Percentiles rank a stretch among this genome's conserved stretches.
Conservation (phyloP, 257 asterid species). For the Dorcoceras hygrometricum region DNA sequence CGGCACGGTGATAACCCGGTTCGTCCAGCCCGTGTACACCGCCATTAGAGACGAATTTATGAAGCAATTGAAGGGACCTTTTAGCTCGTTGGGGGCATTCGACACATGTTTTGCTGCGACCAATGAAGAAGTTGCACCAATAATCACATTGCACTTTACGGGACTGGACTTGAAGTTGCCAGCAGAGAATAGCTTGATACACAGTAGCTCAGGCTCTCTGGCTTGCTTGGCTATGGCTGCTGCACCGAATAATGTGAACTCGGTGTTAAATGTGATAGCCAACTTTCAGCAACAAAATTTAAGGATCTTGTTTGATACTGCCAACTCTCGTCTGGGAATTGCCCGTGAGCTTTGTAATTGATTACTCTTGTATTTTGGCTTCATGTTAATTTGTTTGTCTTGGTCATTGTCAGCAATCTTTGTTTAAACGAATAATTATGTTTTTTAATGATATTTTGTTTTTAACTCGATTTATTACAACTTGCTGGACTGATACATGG, state of each 20-base stretch:
- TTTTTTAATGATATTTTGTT: neutral
- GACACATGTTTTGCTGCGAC: conserved; percentile 77
- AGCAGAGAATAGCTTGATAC: conserved; percentile 71
- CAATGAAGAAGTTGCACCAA: conserved; percentile 55
- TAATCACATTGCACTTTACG: conserved; percentile 48
- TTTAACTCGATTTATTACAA: neutral
- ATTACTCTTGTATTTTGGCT: neutral
- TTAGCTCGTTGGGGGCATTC: conserved; percentile 69
- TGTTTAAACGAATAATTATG: neutral
- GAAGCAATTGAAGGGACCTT: conserved; percentile 54
- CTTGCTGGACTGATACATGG: neutral
- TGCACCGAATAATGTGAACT: conserved; percentile 62
- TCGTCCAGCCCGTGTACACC: conserved; percentile 50
- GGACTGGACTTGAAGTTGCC: conserved; percentile 75
- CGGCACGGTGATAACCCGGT: conserved; percentile 90
- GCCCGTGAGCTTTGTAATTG: conserved; percentile 83
- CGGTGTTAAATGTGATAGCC: conserved; percentile 71
- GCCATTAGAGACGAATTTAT: conserved; percentile 67
- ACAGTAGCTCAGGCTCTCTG: conserved; percentile 71
- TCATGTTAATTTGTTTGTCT: neutral
- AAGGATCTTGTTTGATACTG: conserved; percentile 71
- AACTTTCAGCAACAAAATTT: conserved; percentile 90
- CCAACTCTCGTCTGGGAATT: conserved; percentile 65
- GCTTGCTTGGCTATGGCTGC: conserved; percentile 90
- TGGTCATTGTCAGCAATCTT: neutral